Percentiles rank a stretch among this genome's conserved stretches.
Conservation (phyloP, 345 rosid genomes). For the Microthlaspi erraticum region DNA sequence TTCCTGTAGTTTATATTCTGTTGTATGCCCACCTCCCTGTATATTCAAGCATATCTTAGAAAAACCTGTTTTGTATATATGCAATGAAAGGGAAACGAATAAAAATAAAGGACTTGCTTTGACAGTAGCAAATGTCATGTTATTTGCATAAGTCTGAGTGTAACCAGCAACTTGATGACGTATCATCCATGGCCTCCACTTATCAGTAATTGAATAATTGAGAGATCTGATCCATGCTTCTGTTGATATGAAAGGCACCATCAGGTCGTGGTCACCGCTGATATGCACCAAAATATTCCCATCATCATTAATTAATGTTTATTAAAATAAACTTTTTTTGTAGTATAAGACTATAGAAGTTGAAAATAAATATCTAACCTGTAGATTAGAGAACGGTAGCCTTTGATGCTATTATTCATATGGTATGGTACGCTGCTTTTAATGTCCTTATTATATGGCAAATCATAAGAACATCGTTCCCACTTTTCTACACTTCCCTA, state of each 20-base stretch:
- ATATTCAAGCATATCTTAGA: not conserved
- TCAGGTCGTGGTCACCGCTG: slow-evolving; percentile 70
- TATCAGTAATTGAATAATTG: slow-evolving; percentile 55
- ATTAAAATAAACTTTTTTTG: not conserved
- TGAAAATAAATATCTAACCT: slow-evolving; percentile 9
- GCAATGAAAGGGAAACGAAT: no score
- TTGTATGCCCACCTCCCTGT: slow-evolving; percentile 71
- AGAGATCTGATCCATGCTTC: slow-evolving; percentile 61
- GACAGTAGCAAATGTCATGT: slow-evolving; percentile 68
- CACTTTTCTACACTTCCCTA: slow-evolving; percentile 26
- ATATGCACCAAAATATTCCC: not conserved
- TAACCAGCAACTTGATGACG: slow-evolving; percentile 57
- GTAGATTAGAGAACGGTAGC: slow-evolving; percentile 31
- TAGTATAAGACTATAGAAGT: not conserved
- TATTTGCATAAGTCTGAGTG: slow-evolving; percentile 59
- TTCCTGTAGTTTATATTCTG: slow-evolving; percentile 50
- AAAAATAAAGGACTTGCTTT: slow-evolving; percentile 46
- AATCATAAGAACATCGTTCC: slow-evolving; percentile 23
- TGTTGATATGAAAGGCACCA: slow-evolving; percentile 52
- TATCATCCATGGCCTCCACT: slow-evolving; percentile 64
- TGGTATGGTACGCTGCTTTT: slow-evolving; percentile 32
- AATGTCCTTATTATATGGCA: not conserved
- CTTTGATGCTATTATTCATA: slow-evolving; percentile 21
- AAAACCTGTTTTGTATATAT: not conserved
- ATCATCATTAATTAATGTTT: not conserved